Conservation (phyloP, 2,329 filamentous ascomycete genomes). For the Rutstroemia sp. region DNA sequence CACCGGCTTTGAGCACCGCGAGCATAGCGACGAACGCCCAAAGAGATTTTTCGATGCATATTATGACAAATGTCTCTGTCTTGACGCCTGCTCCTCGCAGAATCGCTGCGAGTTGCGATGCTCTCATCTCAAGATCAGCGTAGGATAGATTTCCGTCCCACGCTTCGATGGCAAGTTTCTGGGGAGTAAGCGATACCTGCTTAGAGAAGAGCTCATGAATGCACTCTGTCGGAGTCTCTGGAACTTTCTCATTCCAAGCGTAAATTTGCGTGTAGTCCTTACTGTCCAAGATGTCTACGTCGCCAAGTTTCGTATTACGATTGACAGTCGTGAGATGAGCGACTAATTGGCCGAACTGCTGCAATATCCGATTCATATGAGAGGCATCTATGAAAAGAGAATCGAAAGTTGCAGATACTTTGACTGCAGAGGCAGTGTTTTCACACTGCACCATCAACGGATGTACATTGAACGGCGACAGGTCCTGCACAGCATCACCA, state of each 20-base stretch:
- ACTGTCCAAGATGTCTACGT: too few species aligned
- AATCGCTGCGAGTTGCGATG: constrained; percentile 53
- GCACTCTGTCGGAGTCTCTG: not conserved
- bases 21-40: constrained; percentile 24
- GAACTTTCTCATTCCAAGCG: not conserved
- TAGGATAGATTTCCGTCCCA: constrained; percentile 41
- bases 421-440: too few species aligned
- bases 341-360: too few species aligned
- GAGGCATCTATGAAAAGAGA: too few species aligned
- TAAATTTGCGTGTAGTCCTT: not conserved
- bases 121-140: constrained; percentile 48
- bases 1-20: constrained; percentile 23
- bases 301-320: too few species aligned
- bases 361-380: too few species aligned
- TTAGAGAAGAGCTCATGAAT: not conserved
- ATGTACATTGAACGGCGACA: too few species aligned
- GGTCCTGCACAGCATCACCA: too few species aligned
- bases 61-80: constrained; percentile 13
- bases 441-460: too few species aligned
- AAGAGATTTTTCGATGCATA: constrained; percentile 18
- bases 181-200: constrained; percentile 11
- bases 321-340: too few species aligned
- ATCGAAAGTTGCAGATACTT: too few species aligned
- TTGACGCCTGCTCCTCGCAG: constrained; percentile 32
- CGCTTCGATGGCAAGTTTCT: constrained; percentile 37